Evolutionary conservation across 2,329 filamentous ascomycete genomes (phyloP), one percentile per base, ranked within the genome.

Genomic region (Gnomoniopsis sp.): DNA sequence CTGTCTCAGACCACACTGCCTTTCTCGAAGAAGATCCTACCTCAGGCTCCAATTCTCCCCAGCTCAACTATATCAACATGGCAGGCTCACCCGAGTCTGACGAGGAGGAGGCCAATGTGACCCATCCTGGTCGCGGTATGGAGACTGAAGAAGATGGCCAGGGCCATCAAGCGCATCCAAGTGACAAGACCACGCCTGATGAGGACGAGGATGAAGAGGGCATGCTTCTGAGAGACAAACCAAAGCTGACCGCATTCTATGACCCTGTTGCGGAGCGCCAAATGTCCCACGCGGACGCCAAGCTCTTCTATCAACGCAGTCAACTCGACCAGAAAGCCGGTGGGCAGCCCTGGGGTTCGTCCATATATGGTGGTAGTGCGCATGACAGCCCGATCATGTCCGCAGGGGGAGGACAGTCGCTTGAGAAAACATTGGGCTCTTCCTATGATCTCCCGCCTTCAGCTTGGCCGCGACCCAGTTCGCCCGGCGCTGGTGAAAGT

Each of bases 241-340:
- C 84, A 36, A 81, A 81, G 61, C 88, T 88, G 70, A 96, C 92
- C 10, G 90, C 93, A 21, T 96, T 92, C 70, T 97, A 96, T 75
- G 93, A 97, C 73, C 91, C 93, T 68, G 88, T 93, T 54, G 90
- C 91, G 55, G 95, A 99, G 74, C 96, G 95, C 68, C 90, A 93
- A 69, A 89, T 96, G 86, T 96, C 89, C 69, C 92, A 96, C 72
- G 88, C 90, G 26, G 95, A 99, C 71, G 91, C 93, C 60, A 98
- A 96, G 74, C 83, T 97, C 63, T 96, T 98, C 77, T 99, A 96
- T 73, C 93, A 97, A 75, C 84, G 90, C 65, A 92, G 91, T 73
- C 90, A 92, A 72, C 78, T 87, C 59, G 88, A 88, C 62, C 70
- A 72, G 57, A 79, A 72, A 66, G 65, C 64, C 52, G 69, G 67